Conservation (phyloP, 1,284 basidiomycete genomes). For the Tilletiaria anomala region DNA sequence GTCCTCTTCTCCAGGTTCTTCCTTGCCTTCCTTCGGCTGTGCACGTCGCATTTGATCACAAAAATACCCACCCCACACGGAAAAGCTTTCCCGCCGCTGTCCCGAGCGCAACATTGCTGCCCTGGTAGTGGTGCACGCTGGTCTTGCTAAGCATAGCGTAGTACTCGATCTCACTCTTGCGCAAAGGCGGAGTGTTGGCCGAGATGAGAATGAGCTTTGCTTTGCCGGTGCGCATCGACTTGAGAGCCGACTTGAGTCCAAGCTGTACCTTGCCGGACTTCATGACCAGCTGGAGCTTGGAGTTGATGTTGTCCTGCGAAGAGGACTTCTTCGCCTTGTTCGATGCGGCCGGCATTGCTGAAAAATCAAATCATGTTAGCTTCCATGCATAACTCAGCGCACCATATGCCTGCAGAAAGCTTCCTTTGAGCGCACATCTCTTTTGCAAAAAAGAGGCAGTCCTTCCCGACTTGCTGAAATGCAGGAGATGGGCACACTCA, state of each 20-base stretch:
- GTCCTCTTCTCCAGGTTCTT: too few relatives aligned
- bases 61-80: too few relatives aligned
- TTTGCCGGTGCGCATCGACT: constrained; percentile 96
- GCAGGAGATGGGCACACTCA: too few relatives aligned
- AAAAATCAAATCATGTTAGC: too few relatives aligned
- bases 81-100: constrained; percentile 79
- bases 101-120: constrained; percentile 92
- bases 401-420: too few relatives aligned
- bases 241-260: constrained; percentile 58
- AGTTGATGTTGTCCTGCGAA: constrained; percentile 70
- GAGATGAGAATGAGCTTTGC: constrained; percentile 98
- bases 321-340: constrained; percentile 54
- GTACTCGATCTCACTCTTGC: constrained; percentile 99
- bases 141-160: constrained; percentile 98
- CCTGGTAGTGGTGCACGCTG: constrained; percentile 79
- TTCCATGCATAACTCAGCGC: too few relatives aligned
- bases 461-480: too few relatives aligned
- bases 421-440: too few relatives aligned
- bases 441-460: too few relatives aligned
- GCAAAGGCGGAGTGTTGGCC: constrained; percentile 95
- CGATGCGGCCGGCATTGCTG: too few relatives aligned
- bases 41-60: too few relatives aligned
- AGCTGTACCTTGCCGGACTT: constrained; percentile 54
- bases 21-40: too few relatives aligned
- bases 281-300: constrained; percentile 90